These are phyloP conservation scores for Raphanus raphanistrum DNA, from an alignment of 345 rosid species.

Conservation along the genomic window DNA sequence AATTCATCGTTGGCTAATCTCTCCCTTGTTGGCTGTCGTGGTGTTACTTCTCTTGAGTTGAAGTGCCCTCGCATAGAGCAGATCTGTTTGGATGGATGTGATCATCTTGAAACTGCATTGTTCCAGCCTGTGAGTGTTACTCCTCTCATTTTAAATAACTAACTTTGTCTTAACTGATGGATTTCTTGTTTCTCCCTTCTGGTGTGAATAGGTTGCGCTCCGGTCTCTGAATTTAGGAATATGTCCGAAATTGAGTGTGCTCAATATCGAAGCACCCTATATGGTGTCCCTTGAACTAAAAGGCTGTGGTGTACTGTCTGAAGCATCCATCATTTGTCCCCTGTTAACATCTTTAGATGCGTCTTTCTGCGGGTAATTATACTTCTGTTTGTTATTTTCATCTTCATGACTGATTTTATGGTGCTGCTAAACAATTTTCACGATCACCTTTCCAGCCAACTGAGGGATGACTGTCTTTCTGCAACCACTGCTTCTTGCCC, in stretches of 20 bases:
- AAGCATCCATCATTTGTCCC: slow-evolving; percentile 82
- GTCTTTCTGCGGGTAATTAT: slow-evolving; percentile 83
- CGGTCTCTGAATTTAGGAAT: slow-evolving; percentile 88
- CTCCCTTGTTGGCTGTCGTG: slow-evolving; percentile 93
- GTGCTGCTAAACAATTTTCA: slow-evolving; percentile 16
- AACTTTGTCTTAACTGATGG: slow-evolving; percentile 13
- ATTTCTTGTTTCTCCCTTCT: slow-evolving; percentile 1
- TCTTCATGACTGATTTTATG: neutral
- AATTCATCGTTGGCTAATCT: slow-evolving; percentile 76
- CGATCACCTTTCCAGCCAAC: slow-evolving; percentile 58
- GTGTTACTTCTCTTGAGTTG: slow-evolving; percentile 71
- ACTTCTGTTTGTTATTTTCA: neutral
- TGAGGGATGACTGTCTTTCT: slow-evolving; percentile 82
- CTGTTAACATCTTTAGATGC: slow-evolving; percentile 84
- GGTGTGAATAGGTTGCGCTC: slow-evolving; percentile 72
- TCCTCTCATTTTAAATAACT: neutral
- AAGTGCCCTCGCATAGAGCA: slow-evolving; percentile 81
- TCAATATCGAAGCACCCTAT: slow-evolving; percentile 70
- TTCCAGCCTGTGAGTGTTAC: slow-evolving; percentile 80
- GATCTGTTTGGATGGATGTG: slow-evolving; percentile 93
- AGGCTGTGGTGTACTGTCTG: slow-evolving; percentile 91
- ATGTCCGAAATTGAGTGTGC: slow-evolving; percentile 81
- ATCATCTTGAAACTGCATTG: slow-evolving; percentile 86
- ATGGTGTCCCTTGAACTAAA: slow-evolving; percentile 92
- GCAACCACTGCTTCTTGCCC: slow-evolving; percentile 83